These are phyloP conservation scores for Neonectria punicea DNA, from an alignment of 2,329 filamentous ascomycete species.

Conservation along the genomic window DNA sequence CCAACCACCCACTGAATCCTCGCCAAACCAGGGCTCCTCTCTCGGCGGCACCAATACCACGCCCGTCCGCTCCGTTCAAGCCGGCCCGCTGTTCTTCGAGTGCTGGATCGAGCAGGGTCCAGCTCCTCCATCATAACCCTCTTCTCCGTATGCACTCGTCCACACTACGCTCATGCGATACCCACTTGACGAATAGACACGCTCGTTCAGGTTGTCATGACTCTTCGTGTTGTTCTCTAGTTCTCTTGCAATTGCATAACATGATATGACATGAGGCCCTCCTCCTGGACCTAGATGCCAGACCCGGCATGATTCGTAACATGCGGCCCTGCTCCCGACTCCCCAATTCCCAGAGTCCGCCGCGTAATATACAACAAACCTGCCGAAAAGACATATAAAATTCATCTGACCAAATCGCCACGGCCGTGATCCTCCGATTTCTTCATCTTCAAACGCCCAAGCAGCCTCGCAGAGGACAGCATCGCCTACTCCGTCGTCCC, in stretches of 20 bases:
- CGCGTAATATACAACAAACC: conserved; percentile 34
- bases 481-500: conserved; percentile 50
- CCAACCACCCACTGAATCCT: conserved; percentile 50
- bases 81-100: conserved; percentile 72
- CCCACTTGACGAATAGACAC: conserved; percentile 21
- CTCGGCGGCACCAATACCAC: conserved; percentile 56
- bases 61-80: conserved; percentile 63
- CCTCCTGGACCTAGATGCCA: conserved; percentile 33
- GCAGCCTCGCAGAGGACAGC: conserved; percentile 37
- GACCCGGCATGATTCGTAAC: conserved; percentile 32
- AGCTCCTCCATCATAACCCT: neutral
- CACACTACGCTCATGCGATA: conserved; percentile 11
- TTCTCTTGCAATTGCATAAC: conserved; percentile 31
- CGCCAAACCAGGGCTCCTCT: conserved; percentile 40
- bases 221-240: conserved; percentile 36
- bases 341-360: conserved; percentile 30
- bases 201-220: conserved; percentile 37
- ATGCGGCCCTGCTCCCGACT: conserved; percentile 37
- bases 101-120: conserved; percentile 66
- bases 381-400: conserved; percentile 33
- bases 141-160: neutral
- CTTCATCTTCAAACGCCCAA: conserved; percentile 29
- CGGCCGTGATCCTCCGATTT: conserved; percentile 14
- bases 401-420: conserved; percentile 21
- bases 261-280: conserved; percentile 35